These are phyloP conservation scores for Dactylella cylindrospora DNA, from an alignment of 2,329 filamentous ascomycete genomes.

Conservation along the genomic window DNA sequence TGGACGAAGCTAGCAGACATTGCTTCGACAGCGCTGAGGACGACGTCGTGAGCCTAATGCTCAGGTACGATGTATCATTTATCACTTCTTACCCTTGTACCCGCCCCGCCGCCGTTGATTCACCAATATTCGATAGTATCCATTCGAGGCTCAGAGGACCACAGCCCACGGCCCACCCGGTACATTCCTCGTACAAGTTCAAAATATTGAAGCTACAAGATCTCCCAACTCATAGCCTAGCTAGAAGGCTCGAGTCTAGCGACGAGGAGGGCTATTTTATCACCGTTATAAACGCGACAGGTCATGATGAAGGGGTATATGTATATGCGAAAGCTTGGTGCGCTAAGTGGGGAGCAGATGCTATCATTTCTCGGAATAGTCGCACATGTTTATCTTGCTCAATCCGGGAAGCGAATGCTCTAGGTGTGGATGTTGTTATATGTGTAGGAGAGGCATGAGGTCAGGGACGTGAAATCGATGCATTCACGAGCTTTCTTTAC, in stretches of 20 bases:
- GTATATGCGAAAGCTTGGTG: constrained; percentile 72
- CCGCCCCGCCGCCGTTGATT: not conserved
- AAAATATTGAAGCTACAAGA: constrained; percentile 6
- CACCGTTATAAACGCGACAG: constrained; percentile 56
- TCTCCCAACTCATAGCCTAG: constrained; percentile 47
- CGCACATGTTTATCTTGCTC: constrained; percentile 73
- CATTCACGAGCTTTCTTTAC: too few species aligned
- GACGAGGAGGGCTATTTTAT: constrained; percentile 58
- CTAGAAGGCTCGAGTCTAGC: constrained; percentile 53
- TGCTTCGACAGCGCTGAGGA: constrained; percentile 47
- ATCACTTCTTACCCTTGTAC: constrained; percentile 33
- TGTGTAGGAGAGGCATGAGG: too few species aligned
- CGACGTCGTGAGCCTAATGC: constrained; percentile 49
- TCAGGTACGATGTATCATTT: constrained; percentile 30
- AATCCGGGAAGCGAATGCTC: constrained; percentile 70
- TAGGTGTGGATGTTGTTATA: constrained; percentile 61
- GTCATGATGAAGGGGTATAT: constrained; percentile 67
- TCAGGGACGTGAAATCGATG: too few species aligned
- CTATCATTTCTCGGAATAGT: constrained; percentile 67
- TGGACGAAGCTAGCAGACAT: constrained; percentile 52
- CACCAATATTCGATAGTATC: constrained; percentile 1
- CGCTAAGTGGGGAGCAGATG: constrained; percentile 72
- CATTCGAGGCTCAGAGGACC: not conserved
- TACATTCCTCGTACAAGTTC: constrained; percentile 8
- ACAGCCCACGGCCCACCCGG: constrained; percentile 18